Evolutionary conservation across 1,284 basidiomycete species (phyloP).

Genomic region (Trichosporon ovoides): DNA sequence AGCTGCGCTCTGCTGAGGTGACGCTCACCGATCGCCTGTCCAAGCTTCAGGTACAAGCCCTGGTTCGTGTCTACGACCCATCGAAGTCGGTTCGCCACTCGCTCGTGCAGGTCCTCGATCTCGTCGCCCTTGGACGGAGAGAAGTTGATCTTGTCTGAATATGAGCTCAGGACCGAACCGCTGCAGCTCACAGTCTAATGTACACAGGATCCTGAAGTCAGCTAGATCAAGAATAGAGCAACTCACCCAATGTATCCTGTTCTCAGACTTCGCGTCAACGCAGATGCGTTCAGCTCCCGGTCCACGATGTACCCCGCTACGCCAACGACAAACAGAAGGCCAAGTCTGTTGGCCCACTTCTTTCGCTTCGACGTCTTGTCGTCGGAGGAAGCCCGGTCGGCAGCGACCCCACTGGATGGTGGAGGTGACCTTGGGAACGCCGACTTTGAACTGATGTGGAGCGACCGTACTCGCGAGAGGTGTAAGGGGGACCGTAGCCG

Average conservation of each 20-base stretch:
- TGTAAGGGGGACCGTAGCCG: not conserved
- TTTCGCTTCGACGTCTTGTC: not conserved
- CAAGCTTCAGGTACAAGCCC: conserved; percentile 85
- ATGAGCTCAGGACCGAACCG: not conserved
- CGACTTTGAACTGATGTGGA: not conserved
- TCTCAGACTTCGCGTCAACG: conserved; percentile 59
- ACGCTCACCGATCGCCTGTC: conserved; percentile 50
- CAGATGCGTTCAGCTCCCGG: conserved; percentile 61
- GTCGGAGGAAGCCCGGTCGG: not conserved
- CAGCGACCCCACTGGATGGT: not conserved
- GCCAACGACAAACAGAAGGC: conserved; percentile 37
- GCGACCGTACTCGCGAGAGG: not conserved
- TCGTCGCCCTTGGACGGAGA: conserved; percentile 57
- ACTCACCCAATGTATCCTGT: conserved; percentile 60
- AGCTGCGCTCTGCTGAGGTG: not conserved
- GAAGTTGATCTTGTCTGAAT: conserved; percentile 71
- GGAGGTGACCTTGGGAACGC: not conserved
- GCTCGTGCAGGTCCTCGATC: conserved; percentile 71
- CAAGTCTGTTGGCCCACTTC: not conserved
- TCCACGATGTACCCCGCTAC: conserved; percentile 57
- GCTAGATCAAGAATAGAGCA: conserved; percentile 34
- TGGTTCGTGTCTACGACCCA: conserved; percentile 71
- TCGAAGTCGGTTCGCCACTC: conserved; percentile 71
- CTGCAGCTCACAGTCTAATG: conserved; percentile 40
- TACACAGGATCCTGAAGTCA: conserved; percentile 38